Base-by-base conservation (phyloP, 208 protist species). In the Plasmodiophora brassicae region DNA sequence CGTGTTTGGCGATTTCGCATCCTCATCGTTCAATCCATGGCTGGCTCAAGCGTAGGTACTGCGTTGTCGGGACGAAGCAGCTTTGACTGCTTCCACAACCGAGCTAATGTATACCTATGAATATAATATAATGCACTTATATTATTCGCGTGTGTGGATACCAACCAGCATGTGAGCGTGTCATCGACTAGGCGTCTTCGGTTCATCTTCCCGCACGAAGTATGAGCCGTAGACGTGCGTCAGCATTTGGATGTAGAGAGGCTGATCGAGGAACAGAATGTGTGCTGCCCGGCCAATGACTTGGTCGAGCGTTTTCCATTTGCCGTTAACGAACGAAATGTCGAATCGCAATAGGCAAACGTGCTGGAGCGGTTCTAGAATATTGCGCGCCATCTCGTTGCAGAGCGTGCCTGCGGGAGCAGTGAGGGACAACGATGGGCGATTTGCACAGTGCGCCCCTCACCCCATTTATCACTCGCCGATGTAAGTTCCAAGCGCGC, bases 251-350 rank as follows among this genome's bases (percentile, higher is more conserved):
- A 84, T 84, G 25, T 84, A 84, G 20, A 84, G 25, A 22, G 71
- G 71, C n/a, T 84, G 71, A 71, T 84, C 71, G 14, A 84, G 25
- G n/a, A 84, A 84, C 22, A 20, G 25, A 46, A 84, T 84, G n/a
- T 84, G 71, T 25, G 71, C 71, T n/a, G 71, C 45, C 38, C 71
- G 71, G 14, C 71, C 71, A 46, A 84, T 46, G 22, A 84, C 14
- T 46, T 20, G 45, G 25, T 14, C 71, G 22, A 84, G 45, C 14
- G 14, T 14, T 57, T 25, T 57, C 32, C 32, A 14, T 14, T 41
- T 84, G 14, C 45, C 38, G n/a, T 14, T 84, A 71, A 84, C 71
- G 25, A 84, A 84, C 20, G 14, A 46, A 46, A 84, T 22, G 25
- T 84, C 20, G 25, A 84, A 84, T 84, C 71, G 14, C 20, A 22